Evolutionary conservation across 2,329 filamentous ascomycete species (phyloP).

Genomic region (Monilinia laxa): DNA sequence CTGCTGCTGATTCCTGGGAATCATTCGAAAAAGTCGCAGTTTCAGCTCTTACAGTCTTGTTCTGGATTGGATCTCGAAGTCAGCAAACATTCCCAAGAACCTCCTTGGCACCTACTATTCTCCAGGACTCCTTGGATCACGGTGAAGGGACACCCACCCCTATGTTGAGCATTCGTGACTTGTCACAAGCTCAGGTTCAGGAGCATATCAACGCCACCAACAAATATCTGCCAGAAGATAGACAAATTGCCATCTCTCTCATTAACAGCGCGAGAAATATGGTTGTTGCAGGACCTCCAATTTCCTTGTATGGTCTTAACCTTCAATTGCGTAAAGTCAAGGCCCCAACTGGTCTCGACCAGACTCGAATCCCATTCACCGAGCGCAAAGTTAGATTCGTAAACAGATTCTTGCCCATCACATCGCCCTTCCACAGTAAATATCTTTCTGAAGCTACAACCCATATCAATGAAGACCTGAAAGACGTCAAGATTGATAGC

Average conservation of each 20-base stretch:
- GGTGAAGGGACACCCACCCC: constrained; percentile 95
- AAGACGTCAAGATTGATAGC: constrained; percentile 73
- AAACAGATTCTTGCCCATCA: constrained; percentile 96
- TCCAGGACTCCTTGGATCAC: constrained; percentile 90
- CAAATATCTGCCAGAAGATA: constrained; percentile 86
- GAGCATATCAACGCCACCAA: constrained; percentile 97
- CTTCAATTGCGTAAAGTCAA: constrained; percentile 94
- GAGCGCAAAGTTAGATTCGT: constrained; percentile 95
- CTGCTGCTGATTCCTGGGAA: constrained; percentile 90
- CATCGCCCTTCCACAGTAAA: constrained; percentile 95
- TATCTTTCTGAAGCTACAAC: constrained; percentile 82
- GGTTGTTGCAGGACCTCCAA: constrained; percentile 92
- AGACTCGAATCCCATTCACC: constrained; percentile 90
- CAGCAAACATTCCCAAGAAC: constrained; percentile 97
- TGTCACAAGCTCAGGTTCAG: constrained; percentile 84
- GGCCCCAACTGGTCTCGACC: constrained; percentile 93
- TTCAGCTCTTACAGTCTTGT: constrained; percentile 85
- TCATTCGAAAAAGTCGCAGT: constrained; percentile 78
- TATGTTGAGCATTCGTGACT: constrained; percentile 95
- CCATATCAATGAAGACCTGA: constrained; percentile 83
- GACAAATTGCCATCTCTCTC: constrained; percentile 92
- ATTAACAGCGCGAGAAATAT: constrained; percentile 97
- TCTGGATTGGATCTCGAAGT: constrained; percentile 97
- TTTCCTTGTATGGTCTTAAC: constrained; percentile 95
- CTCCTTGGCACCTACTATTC: constrained; percentile 83